Evolutionary conservation across 305 asterid genomes (phyloP).

Genomic region (Fraxinus ornus): DNA sequence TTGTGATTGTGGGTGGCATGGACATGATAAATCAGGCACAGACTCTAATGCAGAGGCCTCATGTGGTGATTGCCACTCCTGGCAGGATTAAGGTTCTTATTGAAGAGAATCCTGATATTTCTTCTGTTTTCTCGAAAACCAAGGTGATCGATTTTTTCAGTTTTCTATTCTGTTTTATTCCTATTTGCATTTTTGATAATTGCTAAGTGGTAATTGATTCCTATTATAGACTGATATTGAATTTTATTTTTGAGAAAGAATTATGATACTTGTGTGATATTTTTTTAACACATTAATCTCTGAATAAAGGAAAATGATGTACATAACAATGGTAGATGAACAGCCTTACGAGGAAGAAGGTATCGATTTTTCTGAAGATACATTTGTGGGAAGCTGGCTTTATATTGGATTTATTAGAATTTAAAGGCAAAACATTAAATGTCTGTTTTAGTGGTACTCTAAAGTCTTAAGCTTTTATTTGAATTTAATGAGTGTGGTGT

Average conservation of each 20-base stretch:
- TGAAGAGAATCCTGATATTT: conserved; percentile 71
- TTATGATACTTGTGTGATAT: not conserved
- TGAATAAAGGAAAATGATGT: conserved; percentile 1
- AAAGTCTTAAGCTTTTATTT: not conserved
- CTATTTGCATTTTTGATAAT: not conserved
- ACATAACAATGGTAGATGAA: conserved; percentile 2
- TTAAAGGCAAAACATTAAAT: not conserved
- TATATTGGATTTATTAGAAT: conserved; percentile 9
- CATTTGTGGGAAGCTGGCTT: not conserved
- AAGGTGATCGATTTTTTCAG: conserved; percentile 44
- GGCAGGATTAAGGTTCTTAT: conserved; percentile 92
- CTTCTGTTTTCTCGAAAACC: conserved; percentile 68
- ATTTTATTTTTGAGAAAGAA: not conserved
- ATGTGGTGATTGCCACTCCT: conserved; percentile 90
- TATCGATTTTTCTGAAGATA: not conserved
- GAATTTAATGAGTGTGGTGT: not conserved
- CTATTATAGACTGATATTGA: not conserved
- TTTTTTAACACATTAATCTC: not conserved
- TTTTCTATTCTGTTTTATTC: not conserved
- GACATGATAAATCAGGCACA: conserved; percentile 75
- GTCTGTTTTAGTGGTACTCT: not conserved
- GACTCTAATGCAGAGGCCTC: conserved; percentile 68
- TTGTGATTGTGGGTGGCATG: conserved; percentile 88
- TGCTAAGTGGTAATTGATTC: not conserved
- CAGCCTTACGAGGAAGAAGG: not conserved